Evolutionary conservation across 23 red algal genomes (phyloP).

Genomic region (Gracilaria vermiculophylla): DNA sequence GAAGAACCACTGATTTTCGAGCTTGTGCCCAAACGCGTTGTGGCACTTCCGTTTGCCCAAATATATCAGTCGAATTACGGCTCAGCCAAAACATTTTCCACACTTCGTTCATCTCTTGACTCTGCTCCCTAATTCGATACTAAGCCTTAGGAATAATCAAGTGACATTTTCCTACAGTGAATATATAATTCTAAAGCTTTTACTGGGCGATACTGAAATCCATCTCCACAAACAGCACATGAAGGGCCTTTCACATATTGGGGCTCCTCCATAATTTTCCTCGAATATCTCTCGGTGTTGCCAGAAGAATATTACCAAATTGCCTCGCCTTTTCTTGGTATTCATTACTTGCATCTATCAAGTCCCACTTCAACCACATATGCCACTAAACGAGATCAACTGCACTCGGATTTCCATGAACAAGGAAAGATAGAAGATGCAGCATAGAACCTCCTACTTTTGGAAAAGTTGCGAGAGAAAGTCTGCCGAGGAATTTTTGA

Average conservation of each 20-base stretch:
- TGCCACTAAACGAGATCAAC: constrained; percentile 46
- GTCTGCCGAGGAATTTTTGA: constrained; percentile 61
- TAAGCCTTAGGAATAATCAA: constrained; percentile 5
- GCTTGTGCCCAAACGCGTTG: not conserved
- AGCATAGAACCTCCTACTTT: constrained; percentile 55
- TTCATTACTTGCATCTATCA: constrained; percentile 37
- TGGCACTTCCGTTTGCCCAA: constrained; percentile 28
- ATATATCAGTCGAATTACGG: not conserved
- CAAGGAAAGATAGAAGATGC: constrained; percentile 69
- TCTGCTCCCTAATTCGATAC: not conserved
- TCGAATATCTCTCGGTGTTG: constrained; percentile 50
- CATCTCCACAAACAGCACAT: constrained; percentile 83
- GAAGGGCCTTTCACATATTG: constrained; percentile 66
- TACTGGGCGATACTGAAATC: constrained; percentile 56
- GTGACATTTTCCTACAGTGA: constrained; percentile 45
- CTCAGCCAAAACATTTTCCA: not conserved
- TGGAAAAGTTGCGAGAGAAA: constrained; percentile 45
- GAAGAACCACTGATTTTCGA: constrained; percentile 14
- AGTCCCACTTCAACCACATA: constrained; percentile 39
- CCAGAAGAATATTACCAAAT: constrained; percentile 55
- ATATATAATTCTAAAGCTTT: constrained; percentile 69
- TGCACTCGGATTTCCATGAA: constrained; percentile 52
- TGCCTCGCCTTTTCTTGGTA: constrained; percentile 41
- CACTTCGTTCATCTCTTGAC: not conserved
- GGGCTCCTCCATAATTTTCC: constrained; percentile 62